Base-by-base conservation (phyloP, 345 rosid genomes). In the Tarenaya hassleriana region DNA sequence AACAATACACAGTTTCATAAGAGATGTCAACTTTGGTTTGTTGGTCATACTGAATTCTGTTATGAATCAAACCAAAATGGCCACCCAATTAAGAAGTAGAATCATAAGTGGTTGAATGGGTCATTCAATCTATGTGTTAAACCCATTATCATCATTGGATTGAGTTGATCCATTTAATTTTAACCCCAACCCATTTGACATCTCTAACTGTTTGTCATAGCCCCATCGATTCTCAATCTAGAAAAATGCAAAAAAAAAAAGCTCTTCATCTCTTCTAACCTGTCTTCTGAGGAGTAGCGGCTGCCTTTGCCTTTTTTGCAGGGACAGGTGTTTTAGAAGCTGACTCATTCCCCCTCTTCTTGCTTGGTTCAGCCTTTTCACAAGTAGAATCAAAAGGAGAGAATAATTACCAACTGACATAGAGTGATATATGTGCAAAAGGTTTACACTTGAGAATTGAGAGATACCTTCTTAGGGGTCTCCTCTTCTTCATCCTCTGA, bases 391-490 rank as follows among this genome's bases (percentile, higher is more conserved):
- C 10, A 41, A 24, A 54, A 41, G 16, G 37, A 40, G 37, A 24
- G 12, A 6, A 9, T 24, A 27, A 2, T 20, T 3, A 20, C 24
- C 14, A 37, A 10, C n/a, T 8, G 8, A 39, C 20, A 52, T 0
- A 7, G 17, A 31, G 29, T 16, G 12, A 24, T 16, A 3, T 4
- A 31, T 14, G 31, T 46, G 10, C 38, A 3, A 15, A 1, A 27
- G 37, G 16, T 14, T n/a, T 24, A 24, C 29, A 24, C 5, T 24
- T 2, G 29, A 24, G 29, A 5, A 24, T 5, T n/a, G n/a, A 24
- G 29, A 17, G 4, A 16, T 61, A 77, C 86, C 83, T 82, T 81
- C 69, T 79, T 86, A 12, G 88, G 88, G 13, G 88, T 80, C 68
- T 72, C 77, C 41, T 81, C 80, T 29, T 77, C 78, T 7, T 62